Percentiles rank a stretch among this genome's conserved stretches.
Conservation (phyloP, 139 green algal genomes). For the Auxenochlorella pyrenoidosa region DNA sequence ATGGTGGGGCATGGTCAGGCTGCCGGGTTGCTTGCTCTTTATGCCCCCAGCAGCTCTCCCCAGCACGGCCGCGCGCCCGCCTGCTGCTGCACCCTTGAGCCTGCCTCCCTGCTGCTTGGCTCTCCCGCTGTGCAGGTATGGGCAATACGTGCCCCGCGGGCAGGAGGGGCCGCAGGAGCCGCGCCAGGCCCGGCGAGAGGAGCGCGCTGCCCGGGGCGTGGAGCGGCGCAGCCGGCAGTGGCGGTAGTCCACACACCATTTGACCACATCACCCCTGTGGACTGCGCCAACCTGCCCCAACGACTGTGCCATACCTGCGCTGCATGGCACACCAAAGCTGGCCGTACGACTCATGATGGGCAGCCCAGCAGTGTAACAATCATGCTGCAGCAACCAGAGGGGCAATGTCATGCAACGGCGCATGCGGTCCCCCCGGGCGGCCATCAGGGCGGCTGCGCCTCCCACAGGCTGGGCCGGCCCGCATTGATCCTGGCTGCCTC, state of each 20-base stretch:
- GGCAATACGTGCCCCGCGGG: conserved; percentile 84
- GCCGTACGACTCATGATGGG: neutral
- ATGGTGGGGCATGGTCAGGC: neutral
- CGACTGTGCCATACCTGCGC: too few species aligned
- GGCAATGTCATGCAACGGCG: too few species aligned
- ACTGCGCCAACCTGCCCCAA: too few species aligned
- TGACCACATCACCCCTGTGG: too few species aligned
- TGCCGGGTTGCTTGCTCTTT: neutral
- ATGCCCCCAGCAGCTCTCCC: neutral
- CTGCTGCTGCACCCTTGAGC: too few species aligned
- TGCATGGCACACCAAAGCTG: neutral
- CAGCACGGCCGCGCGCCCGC: too few species aligned
- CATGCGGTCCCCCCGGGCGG: too few species aligned
- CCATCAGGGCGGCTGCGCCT: neutral
- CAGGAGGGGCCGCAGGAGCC: conserved; percentile 26
- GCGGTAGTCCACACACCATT: neutral
- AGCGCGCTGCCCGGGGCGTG: neutral
- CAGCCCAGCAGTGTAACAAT: neutral
- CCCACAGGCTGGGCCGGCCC: conserved; percentile 15
- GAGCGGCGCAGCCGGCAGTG: conserved; percentile 8
- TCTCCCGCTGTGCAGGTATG: conserved; percentile 54
- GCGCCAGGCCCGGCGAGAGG: neutral
- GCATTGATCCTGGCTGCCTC: conserved; percentile 8
- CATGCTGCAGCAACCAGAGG: too few species aligned
- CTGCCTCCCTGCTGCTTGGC: neutral